phyloP scores from a whole-genome alignment of 1,284 basidiomycete species.

The Apiotrichum sp. region DNA sequence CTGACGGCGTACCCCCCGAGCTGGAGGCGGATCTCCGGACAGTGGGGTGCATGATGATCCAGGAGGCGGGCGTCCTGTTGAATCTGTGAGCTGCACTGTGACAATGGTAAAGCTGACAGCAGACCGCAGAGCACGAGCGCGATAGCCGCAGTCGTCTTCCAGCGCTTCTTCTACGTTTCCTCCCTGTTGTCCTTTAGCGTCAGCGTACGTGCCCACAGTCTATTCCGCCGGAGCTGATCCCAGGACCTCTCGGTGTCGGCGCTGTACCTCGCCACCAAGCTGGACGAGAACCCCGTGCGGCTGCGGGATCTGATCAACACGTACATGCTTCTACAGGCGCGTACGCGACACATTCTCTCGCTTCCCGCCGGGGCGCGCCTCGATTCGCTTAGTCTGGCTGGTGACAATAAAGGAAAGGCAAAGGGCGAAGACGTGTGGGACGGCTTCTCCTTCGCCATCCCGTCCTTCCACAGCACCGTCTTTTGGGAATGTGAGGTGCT shows the following conservation, averaged over 20 bases:
- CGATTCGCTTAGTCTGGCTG: neutral
- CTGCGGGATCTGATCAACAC: constrained; percentile 93
- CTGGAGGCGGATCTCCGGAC: constrained; percentile 81
- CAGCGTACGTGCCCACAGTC: constrained; percentile 55
- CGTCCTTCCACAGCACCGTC: constrained; percentile 38
- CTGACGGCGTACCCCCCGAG: constrained; percentile 71
- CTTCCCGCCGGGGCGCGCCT: constrained; percentile 23
- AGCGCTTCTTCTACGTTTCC: constrained; percentile 93
- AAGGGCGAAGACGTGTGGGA: constrained; percentile 24
- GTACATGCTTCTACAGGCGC: constrained; percentile 66
- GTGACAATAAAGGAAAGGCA: neutral
- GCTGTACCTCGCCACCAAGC: constrained; percentile 88
- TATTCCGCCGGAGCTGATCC: neutral
- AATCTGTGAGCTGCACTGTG: constrained; percentile 57
- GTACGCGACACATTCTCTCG: constrained; percentile 37
- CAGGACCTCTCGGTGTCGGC: constrained; percentile 90
- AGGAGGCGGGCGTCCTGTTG: constrained; percentile 85
- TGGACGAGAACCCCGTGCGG: constrained; percentile 85
- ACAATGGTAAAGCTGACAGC: neutral
- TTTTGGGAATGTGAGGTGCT: constrained; percentile 42
- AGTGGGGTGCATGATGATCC: constrained; percentile 86
- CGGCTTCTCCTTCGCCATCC: constrained; percentile 35
- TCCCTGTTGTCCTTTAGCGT: constrained; percentile 91
- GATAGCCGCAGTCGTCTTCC: constrained; percentile 91
- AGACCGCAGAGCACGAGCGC: constrained; percentile 96